These are phyloP conservation scores for Penicillium antarcticum DNA, from an alignment of 495 filamentous ascomycete genomes.

Conservation along the genomic window DNA sequence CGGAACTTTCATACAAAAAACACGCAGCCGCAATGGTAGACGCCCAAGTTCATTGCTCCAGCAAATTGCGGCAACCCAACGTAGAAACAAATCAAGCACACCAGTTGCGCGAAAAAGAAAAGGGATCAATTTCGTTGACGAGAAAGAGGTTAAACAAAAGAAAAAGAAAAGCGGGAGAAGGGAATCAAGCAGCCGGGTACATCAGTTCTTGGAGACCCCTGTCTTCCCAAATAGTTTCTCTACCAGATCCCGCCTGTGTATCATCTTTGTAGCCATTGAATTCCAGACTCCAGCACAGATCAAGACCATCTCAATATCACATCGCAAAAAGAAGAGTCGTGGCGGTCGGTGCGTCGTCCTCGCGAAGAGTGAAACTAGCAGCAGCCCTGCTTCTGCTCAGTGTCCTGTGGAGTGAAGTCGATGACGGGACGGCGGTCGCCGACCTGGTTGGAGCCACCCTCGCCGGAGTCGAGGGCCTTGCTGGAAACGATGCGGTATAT, in stretches of 20 bases:
- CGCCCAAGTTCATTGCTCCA: constrained; percentile 26
- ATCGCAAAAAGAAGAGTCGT: constrained; percentile 43
- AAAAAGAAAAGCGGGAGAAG: constrained; percentile 22
- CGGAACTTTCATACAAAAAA: constrained; percentile 20
- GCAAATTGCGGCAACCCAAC: constrained; percentile 16
- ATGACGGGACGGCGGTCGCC: constrained; percentile 69
- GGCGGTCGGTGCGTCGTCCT: constrained; percentile 32
- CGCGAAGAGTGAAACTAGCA: constrained; percentile 55
- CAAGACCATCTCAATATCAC: constrained; percentile 41
- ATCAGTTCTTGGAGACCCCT: constrained; percentile 16
- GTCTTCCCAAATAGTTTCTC: constrained; percentile 27
- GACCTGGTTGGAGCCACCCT: constrained; percentile 69
- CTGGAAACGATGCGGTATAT: constrained; percentile 99
- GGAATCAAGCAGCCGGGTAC: constrained; percentile 27
- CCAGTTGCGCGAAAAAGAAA: constrained; percentile 19
- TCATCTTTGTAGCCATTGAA: constrained; percentile 37
- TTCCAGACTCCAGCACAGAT: constrained; percentile 41
- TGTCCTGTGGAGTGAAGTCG: constrained; percentile 75
- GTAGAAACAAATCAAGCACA: constrained; percentile 16
- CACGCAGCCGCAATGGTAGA: constrained; percentile 18
- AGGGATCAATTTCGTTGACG: constrained; percentile 34
- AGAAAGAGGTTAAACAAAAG: constrained; percentile 13
- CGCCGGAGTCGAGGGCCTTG: constrained; percentile 89
- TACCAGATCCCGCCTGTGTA: constrained; percentile 40
- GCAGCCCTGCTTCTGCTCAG: constrained; percentile 79